These are phyloP conservation scores for Solanum hybrid DNA, from an alignment of 305 asterid species.

Conservation along the genomic window DNA sequence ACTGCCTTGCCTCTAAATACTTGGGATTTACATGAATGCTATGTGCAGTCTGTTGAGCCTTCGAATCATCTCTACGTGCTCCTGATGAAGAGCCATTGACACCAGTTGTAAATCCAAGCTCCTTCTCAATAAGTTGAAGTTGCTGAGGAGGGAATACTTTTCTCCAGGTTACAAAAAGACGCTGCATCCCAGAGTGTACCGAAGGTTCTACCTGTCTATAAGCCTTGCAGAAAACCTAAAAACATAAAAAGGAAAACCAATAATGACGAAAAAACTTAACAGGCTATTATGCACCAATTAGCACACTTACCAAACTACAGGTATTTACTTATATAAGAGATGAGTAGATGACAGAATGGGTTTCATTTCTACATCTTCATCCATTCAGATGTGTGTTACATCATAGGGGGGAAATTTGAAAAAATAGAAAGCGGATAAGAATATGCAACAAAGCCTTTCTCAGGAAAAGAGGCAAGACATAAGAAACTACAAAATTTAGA, in stretches of 20 bases:
- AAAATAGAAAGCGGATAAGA: neutral
- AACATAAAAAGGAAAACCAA: slow-evolving; percentile 13
- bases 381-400: neutral
- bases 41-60: slow-evolving; percentile 66
- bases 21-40: slow-evolving; percentile 95
- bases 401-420: neutral
- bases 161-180: slow-evolving; percentile 96
- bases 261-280: neutral
- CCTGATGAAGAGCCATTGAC: slow-evolving; percentile 51
- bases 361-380: neutral
- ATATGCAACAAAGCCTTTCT: neutral
- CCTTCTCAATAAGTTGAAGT: slow-evolving; percentile 76
- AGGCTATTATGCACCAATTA: neutral
- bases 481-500: neutral
- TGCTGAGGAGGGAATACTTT: slow-evolving; percentile 77
- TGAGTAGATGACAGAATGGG: neutral
- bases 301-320: neutral
- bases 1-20: slow-evolving; percentile 88
- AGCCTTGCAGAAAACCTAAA: slow-evolving; percentile 86
- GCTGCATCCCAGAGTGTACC: slow-evolving; percentile 76
- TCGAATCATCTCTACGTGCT: slow-evolving; percentile 50
- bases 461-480: neutral
- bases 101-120: slow-evolving; percentile 65
- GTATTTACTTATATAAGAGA: neutral
- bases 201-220: slow-evolving; percentile 84